phyloP scores from a whole-genome alignment of 495 filamentous ascomycete genomes.

The Lophiotrema nucula region DNA sequence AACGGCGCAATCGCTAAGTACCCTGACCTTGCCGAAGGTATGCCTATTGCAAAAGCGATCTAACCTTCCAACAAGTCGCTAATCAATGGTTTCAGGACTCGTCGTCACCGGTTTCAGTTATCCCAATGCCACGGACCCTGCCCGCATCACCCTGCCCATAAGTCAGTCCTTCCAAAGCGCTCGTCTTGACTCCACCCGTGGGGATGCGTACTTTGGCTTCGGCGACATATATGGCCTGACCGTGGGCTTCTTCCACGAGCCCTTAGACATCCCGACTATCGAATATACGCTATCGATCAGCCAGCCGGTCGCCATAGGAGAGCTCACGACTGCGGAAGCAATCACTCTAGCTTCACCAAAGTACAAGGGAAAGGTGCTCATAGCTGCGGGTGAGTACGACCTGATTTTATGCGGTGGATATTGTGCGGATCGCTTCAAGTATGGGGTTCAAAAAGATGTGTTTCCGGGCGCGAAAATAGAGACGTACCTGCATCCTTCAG shows the following conservation, averaged over 20 bases:
- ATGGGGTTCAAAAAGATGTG: conserved; percentile 1
- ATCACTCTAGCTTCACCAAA: not conserved
- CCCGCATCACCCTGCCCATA: not conserved
- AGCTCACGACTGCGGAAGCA: conserved; percentile 24
- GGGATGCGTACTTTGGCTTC: not conserved
- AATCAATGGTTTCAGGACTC: not conserved
- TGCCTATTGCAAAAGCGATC: too few species aligned
- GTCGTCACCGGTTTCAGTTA: not conserved
- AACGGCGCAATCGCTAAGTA: conserved; percentile 2
- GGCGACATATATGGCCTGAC: not conserved
- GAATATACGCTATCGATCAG: conserved; percentile 32
- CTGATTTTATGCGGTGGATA: conserved; percentile 38
- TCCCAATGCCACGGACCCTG: not conserved
- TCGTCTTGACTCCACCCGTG: not conserved
- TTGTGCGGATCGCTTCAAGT: conserved; percentile 23
- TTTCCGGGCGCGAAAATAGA: conserved; percentile 17
- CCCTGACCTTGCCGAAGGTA: conserved; percentile 1
- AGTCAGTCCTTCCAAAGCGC: not conserved
- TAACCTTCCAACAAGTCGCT: not conserved
- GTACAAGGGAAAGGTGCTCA: conserved; percentile 38
- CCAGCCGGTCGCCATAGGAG: conserved; percentile 36
- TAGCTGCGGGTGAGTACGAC: conserved; percentile 39
- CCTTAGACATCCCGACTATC: conserved; percentile 5
- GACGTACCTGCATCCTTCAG: conserved; percentile 29
- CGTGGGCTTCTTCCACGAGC: not conserved